These are phyloP conservation scores for Naegleria fowleri DNA, from an alignment of 208 protist genomes.

Conservation along the genomic window DNA sequence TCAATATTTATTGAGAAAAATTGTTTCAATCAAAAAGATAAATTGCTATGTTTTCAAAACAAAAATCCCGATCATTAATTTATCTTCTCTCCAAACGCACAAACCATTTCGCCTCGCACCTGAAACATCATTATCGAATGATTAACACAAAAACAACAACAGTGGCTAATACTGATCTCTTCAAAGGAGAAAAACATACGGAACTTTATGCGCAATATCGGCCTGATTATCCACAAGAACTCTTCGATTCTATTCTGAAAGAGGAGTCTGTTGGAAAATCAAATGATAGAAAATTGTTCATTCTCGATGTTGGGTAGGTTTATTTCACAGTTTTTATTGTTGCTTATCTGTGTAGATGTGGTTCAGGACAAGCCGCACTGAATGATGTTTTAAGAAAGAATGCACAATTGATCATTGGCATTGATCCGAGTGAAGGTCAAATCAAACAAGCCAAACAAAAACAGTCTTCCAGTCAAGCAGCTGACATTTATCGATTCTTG, in stretches of 20 bases:
- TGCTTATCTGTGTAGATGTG: not conserved
- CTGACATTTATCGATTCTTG: not conserved
- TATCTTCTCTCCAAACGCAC: too few relatives aligned
- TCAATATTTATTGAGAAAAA: too few relatives aligned
- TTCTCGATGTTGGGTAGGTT: too few relatives aligned
- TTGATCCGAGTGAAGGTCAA: constrained; percentile 8
- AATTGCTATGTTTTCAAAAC: too few relatives aligned
- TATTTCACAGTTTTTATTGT: too few relatives aligned
- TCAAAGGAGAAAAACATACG: not conserved
- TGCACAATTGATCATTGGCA: not conserved
- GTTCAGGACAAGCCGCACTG: not conserved
- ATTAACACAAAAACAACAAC: too few relatives aligned
- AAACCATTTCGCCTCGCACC: too few relatives aligned
- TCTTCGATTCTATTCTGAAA: not conserved
- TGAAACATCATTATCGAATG: too few relatives aligned
- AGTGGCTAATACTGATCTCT: not conserved
- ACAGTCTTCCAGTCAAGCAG: not conserved
- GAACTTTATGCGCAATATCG: not conserved
- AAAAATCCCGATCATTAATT: too few relatives aligned
- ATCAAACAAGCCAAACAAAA: not conserved
- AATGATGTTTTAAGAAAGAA: not conserved
- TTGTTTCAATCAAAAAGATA: too few relatives aligned
- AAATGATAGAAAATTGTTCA: too few relatives aligned
- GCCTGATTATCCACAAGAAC: not conserved
- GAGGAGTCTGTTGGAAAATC: too few relatives aligned